These are phyloP conservation scores for Dissophora globulifera DNA, from an alignment of 192 early-diverging fungal genomes.

Conservation along the genomic window DNA sequence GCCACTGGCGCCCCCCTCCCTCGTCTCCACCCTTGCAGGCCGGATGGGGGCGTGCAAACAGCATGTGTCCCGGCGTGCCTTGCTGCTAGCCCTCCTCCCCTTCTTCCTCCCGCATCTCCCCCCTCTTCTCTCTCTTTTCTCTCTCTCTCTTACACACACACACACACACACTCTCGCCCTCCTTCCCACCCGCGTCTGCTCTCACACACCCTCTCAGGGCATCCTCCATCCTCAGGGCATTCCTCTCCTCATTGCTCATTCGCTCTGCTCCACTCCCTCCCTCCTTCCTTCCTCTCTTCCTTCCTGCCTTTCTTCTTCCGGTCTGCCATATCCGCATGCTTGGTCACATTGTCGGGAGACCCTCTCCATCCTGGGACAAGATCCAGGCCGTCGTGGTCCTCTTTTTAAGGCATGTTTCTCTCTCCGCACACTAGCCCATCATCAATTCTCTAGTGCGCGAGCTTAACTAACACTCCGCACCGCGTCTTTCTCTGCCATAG, in stretches of 20 bases:
- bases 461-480: neutral
- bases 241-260: slow-evolving; percentile 1
- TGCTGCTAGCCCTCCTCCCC: neutral
- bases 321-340: slow-evolving; percentile 68
- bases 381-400: slow-evolving; percentile 74
- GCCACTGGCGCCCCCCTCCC: no score
- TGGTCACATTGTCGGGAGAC: slow-evolving; percentile 91
- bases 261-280: neutral
- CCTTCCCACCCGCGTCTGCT: neutral
- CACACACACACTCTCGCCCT: no score
- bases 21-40: no score
- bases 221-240: no score
- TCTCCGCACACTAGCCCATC: no score
- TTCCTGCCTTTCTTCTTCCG: neutral
- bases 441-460: no score
- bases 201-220: neutral
- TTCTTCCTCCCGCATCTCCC: neutral
- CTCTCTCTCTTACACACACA: no score
- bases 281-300: slow-evolving; percentile 4
- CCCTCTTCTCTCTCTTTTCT: neutral
- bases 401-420: slow-evolving; percentile 54
- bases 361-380: slow-evolving; percentile 88
- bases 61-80: no score
- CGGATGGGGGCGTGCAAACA: no score
- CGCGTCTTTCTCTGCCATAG: slow-evolving; percentile 3